Conservation (phyloP, 805 yeast species). For the Lipomyces spencermartinsiae region DNA sequence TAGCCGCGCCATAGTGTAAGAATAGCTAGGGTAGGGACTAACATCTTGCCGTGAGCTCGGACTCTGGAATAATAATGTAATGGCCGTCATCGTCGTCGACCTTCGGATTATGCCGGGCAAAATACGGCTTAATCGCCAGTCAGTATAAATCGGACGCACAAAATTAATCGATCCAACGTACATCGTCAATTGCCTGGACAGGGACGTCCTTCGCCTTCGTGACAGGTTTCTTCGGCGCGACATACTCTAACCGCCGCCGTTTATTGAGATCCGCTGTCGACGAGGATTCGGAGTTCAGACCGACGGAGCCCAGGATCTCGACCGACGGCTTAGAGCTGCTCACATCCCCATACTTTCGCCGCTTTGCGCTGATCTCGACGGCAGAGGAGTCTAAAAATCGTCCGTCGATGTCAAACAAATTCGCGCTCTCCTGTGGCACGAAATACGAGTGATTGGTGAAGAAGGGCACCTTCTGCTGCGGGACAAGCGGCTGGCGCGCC, state of each 20-base stretch:
- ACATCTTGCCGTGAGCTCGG: constrained; percentile 44
- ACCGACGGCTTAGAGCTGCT: not conserved
- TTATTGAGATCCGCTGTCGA: constrained; percentile 8
- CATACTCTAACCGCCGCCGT: constrained; percentile 25
- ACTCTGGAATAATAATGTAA: constrained; percentile 46
- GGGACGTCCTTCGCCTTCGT: constrained; percentile 43
- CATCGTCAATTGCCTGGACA: constrained; percentile 41
- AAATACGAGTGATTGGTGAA: not conserved
- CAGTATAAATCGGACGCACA: not conserved
- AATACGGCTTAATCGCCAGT: constrained; percentile 8
- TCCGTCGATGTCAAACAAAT: constrained; percentile 1
- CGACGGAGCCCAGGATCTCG: not conserved
- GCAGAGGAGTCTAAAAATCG: not conserved
- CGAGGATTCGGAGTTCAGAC: constrained; percentile 4
- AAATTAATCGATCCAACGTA: constrained; percentile 7
- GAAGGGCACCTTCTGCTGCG: not conserved
- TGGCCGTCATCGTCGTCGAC: constrained; percentile 50
- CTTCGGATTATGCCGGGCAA: constrained; percentile 11
- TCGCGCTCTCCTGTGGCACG: not conserved
- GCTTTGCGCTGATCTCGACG: constrained; percentile 10
- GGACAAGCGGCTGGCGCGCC: not conserved
- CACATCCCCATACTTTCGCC: constrained; percentile 25
- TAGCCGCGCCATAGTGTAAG: not conserved
- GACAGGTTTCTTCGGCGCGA: constrained; percentile 36
- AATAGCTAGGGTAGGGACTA: constrained; percentile 1